Conservation (phyloP, 257 asterid genomes). For the Misopates orontium region DNA sequence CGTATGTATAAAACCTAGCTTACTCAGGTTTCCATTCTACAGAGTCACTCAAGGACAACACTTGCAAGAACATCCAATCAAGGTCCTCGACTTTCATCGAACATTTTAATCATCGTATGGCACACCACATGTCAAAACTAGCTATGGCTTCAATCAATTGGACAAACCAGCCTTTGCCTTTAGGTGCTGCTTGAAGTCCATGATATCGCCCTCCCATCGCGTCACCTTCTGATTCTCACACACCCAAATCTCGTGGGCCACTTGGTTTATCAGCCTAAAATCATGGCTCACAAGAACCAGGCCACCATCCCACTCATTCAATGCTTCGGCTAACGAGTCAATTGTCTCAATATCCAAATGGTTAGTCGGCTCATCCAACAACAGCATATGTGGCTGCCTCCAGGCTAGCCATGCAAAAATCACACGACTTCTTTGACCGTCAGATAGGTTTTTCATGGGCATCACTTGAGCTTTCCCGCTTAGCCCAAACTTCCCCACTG, state of each 20-base stretch:
- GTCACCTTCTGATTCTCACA: slow-evolving; percentile 85
- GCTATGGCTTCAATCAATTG: no score
- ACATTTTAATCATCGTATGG: no score
- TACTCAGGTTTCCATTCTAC: no score
- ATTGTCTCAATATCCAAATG: slow-evolving; percentile 97
- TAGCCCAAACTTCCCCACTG: slow-evolving; percentile 85
- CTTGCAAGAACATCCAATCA: no score
- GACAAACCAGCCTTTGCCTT: slow-evolving; percentile 67
- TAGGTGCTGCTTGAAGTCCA: slow-evolving; percentile 88
- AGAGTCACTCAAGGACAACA: no score
- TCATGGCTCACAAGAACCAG: slow-evolving; percentile 96
- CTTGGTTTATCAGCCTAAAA: slow-evolving; percentile 97
- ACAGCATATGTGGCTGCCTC: slow-evolving; percentile 84
- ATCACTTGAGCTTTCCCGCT: slow-evolving; percentile 90
- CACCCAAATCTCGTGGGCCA: slow-evolving; percentile 96
- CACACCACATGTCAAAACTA: no score
- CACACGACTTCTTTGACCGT: slow-evolving; percentile 87
- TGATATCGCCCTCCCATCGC: slow-evolving; percentile 89
- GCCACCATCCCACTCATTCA: slow-evolving; percentile 98
- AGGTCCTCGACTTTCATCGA: no score
- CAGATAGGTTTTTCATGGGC: slow-evolving; percentile 92
- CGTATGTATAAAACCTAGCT: no score
- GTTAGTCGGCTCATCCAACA: slow-evolving; percentile 95
- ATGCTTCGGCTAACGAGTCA: slow-evolving; percentile 91
- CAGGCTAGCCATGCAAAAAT: slow-evolving; percentile 96